Conservation (phyloP, 2,329 filamentous ascomycete genomes). For the Westerdykella sp. region DNA sequence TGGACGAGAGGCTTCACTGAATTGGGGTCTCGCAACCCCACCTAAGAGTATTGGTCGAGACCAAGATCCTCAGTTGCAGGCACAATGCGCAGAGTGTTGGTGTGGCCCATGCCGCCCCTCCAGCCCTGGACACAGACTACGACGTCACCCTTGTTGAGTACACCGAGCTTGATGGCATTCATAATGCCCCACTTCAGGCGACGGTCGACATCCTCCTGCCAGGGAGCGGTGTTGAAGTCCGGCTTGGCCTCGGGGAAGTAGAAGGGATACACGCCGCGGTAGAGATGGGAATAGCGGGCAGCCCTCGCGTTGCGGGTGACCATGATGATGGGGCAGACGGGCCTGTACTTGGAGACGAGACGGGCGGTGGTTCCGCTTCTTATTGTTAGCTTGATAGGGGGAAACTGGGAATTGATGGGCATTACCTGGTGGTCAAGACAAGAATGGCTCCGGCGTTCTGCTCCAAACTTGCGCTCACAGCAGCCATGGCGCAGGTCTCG, state of each 20-base stretch:
- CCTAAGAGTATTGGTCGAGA: conserved; percentile 42
- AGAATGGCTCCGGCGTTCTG: conserved; percentile 95
- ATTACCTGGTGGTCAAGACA: conserved; percentile 81
- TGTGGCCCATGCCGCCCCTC: conserved; percentile 88
- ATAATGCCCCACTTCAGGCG: conserved; percentile 96
- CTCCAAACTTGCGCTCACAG: conserved; percentile 90
- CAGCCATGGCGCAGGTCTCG: conserved; percentile 95
- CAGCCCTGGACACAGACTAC: conserved; percentile 84
- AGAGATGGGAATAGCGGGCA: conserved; percentile 85
- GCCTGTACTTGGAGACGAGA: conserved; percentile 95
- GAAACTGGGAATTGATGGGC: conserved; percentile 1
- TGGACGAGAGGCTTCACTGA: too few relatives aligned
- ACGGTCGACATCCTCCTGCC: conserved; percentile 98
- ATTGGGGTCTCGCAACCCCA: background rate
- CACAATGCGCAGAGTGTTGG: conserved; percentile 63
- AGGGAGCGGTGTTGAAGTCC: conserved; percentile 85
- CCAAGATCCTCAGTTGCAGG: conserved; percentile 47
- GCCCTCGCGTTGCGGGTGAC: conserved; percentile 81
- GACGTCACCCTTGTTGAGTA: conserved; percentile 65
- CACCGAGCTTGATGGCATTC: conserved; percentile 75
- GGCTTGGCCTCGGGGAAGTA: conserved; percentile 88
- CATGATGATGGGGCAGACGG: conserved; percentile 99
- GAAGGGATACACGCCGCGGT: conserved; percentile 98
- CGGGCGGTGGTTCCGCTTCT: conserved; percentile 81
- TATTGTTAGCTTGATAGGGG: conserved; percentile 15